Conservation (phyloP, 139 green algal species). For the Mesotaenium endlicherianum region DNA sequence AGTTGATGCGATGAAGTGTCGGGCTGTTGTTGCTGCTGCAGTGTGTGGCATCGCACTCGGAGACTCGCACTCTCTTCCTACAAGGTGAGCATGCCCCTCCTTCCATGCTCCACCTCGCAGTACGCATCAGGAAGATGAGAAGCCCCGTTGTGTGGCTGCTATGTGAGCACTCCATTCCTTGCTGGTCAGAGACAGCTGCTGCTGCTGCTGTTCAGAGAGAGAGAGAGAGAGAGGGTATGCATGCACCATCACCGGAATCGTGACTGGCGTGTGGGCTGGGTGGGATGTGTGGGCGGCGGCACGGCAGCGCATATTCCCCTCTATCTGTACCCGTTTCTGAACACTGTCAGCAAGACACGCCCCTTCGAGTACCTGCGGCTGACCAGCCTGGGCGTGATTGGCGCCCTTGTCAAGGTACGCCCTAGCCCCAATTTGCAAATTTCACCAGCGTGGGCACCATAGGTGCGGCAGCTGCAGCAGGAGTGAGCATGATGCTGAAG, state of each 20-base stretch:
- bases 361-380: slow-evolving; percentile 98
- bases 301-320: slow-evolving; percentile 87
- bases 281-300: background rate
- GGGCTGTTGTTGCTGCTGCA: too few species aligned
- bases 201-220: background rate
- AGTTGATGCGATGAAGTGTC: too few species aligned
- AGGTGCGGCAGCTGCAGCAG: too few species aligned
- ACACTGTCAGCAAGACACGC: slow-evolving; percentile 93
- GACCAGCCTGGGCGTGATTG: slow-evolving; percentile 94
- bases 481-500: too few species aligned
- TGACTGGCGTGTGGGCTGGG: background rate
- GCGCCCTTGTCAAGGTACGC: slow-evolving; percentile 89
- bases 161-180: background rate
- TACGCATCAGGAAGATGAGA: background rate
- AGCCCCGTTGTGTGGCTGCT: background rate
- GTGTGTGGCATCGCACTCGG: slow-evolving; percentile 93
- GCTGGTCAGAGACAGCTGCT: background rate
- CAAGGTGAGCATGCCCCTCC: slow-evolving; percentile 60
- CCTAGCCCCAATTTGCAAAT: too few species aligned
- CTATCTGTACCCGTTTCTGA: slow-evolving; percentile 98
- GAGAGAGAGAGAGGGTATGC: background rate
- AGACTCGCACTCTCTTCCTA: slow-evolving; percentile 90
- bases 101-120: background rate
- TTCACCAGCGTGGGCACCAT: too few species aligned
- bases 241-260: too few species aligned